Conservation (phyloP, 148 eudicot genomes). For the Silene conica region DNA sequence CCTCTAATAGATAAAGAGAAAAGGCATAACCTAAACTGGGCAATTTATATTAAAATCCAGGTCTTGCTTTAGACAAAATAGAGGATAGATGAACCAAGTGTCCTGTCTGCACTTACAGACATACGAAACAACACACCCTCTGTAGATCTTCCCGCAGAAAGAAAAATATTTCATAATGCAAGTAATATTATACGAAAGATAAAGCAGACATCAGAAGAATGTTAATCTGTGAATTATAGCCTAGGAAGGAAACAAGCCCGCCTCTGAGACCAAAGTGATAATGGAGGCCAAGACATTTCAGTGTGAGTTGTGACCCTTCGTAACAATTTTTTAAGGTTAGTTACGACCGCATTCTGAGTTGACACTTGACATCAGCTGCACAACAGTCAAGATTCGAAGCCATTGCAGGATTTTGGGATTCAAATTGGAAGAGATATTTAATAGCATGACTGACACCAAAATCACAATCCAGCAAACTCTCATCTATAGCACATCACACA, state of each 20-base stretch:
- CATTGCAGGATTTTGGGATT: background rate
- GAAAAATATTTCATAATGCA: background rate
- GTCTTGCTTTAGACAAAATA: background rate
- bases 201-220: background rate
- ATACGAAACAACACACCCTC: background rate
- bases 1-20: background rate
- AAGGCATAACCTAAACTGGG: background rate
- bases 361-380: too few relatives aligned
- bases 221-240: background rate
- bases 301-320: background rate
- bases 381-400: too few relatives aligned
- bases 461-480: background rate
- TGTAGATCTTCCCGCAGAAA: too few relatives aligned
- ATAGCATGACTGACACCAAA: background rate
- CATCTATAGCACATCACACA: constrained; percentile 1
- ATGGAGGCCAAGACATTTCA: background rate
- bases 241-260: background rate
- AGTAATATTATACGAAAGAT: background rate
- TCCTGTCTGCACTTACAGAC: background rate
- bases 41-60: background rate
- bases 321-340: too few relatives aligned
- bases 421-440: background rate
- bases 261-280: background rate
- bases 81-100: background rate
- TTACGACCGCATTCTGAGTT: too few relatives aligned